Evolutionary conservation across 139 green algal species (phyloP).

Genomic region (Diplosphaera chodatii): DNA sequence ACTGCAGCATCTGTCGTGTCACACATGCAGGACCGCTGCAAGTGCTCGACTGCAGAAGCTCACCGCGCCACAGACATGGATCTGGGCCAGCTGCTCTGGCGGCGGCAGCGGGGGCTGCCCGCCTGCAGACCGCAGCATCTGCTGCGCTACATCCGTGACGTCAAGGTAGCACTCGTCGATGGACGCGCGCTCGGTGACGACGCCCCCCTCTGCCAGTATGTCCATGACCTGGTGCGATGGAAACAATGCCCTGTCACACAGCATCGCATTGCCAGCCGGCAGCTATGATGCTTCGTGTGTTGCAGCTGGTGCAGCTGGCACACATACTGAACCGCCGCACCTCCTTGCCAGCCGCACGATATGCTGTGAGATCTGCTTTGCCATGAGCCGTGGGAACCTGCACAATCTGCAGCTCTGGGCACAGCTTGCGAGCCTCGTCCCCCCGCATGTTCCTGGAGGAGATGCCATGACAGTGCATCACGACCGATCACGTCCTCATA

Average conservation of each 20-base stretch:
- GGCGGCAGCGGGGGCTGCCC: slow-evolving; percentile 22
- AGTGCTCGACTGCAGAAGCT: no score
- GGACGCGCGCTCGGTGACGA: slow-evolving; percentile 58
- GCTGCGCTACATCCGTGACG: slow-evolving; percentile 46
- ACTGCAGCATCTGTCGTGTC: no score
- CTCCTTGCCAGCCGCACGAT: slow-evolving; percentile 32
- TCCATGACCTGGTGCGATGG: slow-evolving; percentile 43
- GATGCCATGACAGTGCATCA: no score
- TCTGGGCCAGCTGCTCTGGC: neutral
- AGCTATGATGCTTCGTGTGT: no score
- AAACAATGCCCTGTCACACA: no score
- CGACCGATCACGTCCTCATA: no score
- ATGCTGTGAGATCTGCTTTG: slow-evolving; percentile 79
- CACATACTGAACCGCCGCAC: no score
- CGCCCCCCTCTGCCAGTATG: slow-evolving; percentile 30
- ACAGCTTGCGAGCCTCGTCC: slow-evolving; percentile 50
- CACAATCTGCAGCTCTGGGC: slow-evolving; percentile 60
- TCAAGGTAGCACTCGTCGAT: slow-evolving; percentile 84
- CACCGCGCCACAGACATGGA: neutral
- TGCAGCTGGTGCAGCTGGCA: no score
- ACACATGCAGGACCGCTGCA: no score
- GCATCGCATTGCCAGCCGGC: no score
- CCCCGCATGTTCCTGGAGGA: slow-evolving; percentile 57
- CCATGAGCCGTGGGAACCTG: slow-evolving; percentile 73
- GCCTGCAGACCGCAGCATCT: slow-evolving; percentile 21